Base-by-base conservation (phyloP, 2,329 filamentous ascomycete species). In the Furcasterigmium furcatum region DNA sequence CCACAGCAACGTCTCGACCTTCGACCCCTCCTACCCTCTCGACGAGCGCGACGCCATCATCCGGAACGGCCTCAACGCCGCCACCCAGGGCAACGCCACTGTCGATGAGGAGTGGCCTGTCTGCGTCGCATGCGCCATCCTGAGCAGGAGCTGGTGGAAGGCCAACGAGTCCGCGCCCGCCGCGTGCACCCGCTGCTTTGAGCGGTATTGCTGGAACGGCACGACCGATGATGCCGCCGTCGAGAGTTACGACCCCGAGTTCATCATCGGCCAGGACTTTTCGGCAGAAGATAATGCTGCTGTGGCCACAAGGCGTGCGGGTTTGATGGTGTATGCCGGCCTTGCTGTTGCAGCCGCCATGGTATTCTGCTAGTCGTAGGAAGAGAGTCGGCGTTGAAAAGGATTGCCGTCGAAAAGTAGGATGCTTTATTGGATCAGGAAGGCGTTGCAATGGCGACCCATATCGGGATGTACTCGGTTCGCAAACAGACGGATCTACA, bases 141-240 rank as follows among this genome's bases (percentile, higher is more conserved):
- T 97, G 14, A 80, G 79, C 44, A 80, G 92, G 50, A 90, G 85
- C 54, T 79, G 94, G 53, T 74, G 82, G 49, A 79, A 89, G 41
- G 92, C 88, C 1, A 73, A 76, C 16, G 86, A 85, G 1, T 51
- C 69, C 0, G 75, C 91, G 2, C 92, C 92, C 0, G 73, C 77
- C 1, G 81, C 80, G 9, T 99, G 94, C 70, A 73, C 68, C 36
- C 58, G 75, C 41, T 99, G 94, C 70, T 97, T 96, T 65, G 54
- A 72, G 12, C 66, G 72, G 18, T 96, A 96, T 71, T 99, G 94
- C 77, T 99, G 94, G 94, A 80, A 96, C 62, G 94, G 94, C n/a
- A 88, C 80, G 1, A 55, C 59, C 16, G 60, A 61, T 43, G 48
- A 47, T 2, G 41, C 32, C 8, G 49, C 52, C 25, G 46, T 48